Conservation (phyloP, 148 eudicot genomes). For the Beta vulgaris region DNA sequence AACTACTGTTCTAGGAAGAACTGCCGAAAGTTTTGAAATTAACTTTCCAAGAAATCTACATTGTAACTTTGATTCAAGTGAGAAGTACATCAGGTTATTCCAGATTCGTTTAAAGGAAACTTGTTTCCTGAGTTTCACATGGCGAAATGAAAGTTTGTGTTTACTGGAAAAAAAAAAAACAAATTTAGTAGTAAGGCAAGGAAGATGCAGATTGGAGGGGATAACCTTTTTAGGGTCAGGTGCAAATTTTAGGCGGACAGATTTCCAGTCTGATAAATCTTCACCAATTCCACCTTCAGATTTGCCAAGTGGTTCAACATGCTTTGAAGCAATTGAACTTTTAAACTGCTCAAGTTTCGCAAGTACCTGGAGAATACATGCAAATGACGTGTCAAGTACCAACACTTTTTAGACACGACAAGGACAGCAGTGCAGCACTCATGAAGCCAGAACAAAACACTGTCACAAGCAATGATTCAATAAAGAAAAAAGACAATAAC, state of each 20-base stretch:
- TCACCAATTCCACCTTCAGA: conserved; percentile 39
- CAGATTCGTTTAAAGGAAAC: not conserved
- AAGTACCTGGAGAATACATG: conserved; percentile 47
- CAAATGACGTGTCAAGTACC: conserved; percentile 10
- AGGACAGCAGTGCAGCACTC: not conserved
- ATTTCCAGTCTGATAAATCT: conserved; percentile 65
- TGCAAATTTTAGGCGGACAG: conserved; percentile 52
- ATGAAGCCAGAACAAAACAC: not conserved
- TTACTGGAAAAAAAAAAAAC: not conserved
- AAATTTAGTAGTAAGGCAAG: not conserved
- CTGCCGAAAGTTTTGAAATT: not conserved
- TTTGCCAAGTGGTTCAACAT: conserved; percentile 36
- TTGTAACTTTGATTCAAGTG: not conserved
- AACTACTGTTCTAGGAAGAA: not conserved
- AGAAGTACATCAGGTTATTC: not conserved
- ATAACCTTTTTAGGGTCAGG: conserved; percentile 65
- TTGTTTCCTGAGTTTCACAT: not conserved
- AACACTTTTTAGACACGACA: not conserved
- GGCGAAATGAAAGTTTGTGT: not conserved
- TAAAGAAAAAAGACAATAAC: not conserved
- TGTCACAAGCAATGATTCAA: not conserved
- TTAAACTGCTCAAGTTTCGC: conserved; percentile 74
- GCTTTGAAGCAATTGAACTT: conserved; percentile 37
- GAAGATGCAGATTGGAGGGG: conserved; percentile 8
- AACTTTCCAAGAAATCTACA: not conserved